These are phyloP conservation scores for Penicillium sp. DNA, from an alignment of 2,329 filamentous ascomycete genomes.

Conservation along the genomic window DNA sequence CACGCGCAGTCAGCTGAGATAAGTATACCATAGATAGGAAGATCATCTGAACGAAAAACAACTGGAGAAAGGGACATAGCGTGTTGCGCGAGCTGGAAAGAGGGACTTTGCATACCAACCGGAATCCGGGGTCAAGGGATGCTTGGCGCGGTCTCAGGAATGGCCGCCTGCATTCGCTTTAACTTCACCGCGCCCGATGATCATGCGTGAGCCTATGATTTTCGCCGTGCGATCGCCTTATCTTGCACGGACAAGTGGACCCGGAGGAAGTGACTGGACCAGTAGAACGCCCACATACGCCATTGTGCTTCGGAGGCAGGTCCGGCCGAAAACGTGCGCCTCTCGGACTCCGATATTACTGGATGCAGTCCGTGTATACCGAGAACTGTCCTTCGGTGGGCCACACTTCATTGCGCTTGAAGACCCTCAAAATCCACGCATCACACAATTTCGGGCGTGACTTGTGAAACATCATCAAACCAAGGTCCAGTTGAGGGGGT, in stretches of 20 bases:
- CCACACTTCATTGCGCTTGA: background rate
- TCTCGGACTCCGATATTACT: constrained; percentile 3
- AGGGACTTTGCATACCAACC: background rate
- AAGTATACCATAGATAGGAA: background rate
- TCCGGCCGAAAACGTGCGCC: constrained; percentile 9
- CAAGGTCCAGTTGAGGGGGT: background rate
- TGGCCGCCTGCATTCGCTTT: constrained; percentile 6
- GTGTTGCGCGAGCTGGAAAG: background rate
- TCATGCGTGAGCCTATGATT: background rate
- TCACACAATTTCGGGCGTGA: background rate
- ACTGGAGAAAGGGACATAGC: background rate
- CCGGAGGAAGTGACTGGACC: background rate
- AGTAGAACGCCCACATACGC: constrained; percentile 1
- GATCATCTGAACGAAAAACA: constrained; percentile 1
- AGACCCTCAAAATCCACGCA: background rate
- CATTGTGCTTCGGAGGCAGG: constrained; percentile 5
- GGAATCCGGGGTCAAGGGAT: background rate
- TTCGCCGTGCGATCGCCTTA: constrained; percentile 3
- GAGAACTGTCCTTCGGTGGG: background rate
- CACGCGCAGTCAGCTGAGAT: constrained; percentile 15
- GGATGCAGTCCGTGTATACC: background rate
- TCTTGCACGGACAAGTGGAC: constrained; percentile 6
- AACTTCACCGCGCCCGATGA: background rate
- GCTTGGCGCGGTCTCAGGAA: constrained; percentile 11
- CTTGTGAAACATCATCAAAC: background rate